Evolutionary conservation across 139 green algal genomes (phyloP).

Genomic region (Gonium pectorale): DNA sequence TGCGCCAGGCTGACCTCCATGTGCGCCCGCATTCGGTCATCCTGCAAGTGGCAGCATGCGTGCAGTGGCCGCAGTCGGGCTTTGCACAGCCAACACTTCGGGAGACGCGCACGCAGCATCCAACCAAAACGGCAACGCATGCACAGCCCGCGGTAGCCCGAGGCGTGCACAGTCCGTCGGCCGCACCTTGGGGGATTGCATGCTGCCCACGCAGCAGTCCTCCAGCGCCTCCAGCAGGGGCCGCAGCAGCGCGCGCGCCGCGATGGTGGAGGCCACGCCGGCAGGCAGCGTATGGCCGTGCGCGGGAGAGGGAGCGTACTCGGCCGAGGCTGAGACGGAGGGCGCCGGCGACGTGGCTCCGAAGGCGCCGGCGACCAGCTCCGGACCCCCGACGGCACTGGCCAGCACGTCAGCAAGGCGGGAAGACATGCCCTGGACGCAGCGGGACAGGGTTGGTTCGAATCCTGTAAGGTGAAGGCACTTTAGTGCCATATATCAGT

Average conservation of each 20-base stretch:
- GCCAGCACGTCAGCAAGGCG: slow-evolving; percentile 37
- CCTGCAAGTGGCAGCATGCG: too few species aligned
- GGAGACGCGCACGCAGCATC: too few species aligned
- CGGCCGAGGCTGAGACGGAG: neutral
- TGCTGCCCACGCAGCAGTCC: slow-evolving; percentile 6
- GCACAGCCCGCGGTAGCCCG: too few species aligned
- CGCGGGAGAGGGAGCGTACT: neutral
- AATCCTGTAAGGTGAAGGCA: too few species aligned
- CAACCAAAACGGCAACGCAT: too few species aligned
- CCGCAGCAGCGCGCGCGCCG: slow-evolving; percentile 18
- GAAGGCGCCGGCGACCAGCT: neutral
- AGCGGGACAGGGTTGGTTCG: too few species aligned
- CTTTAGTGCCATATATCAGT: too few species aligned
- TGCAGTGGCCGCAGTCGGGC: too few species aligned
- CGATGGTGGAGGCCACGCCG: slow-evolving; percentile 28
- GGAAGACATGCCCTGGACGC: slow-evolving; percentile 39
- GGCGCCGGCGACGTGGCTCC: neutral
- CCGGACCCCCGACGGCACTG: neutral
- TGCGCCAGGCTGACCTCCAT: slow-evolving; percentile 16
- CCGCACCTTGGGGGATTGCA: neutral
- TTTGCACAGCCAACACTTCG: too few species aligned
- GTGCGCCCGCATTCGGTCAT: neutral
- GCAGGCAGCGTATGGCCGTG: slow-evolving; percentile 4
- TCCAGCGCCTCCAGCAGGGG: slow-evolving; percentile 32
- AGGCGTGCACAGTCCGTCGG: too few species aligned